Base-by-base conservation (phyloP, 2,329 filamentous ascomycete genomes). In the Xylaria polymorpha region DNA sequence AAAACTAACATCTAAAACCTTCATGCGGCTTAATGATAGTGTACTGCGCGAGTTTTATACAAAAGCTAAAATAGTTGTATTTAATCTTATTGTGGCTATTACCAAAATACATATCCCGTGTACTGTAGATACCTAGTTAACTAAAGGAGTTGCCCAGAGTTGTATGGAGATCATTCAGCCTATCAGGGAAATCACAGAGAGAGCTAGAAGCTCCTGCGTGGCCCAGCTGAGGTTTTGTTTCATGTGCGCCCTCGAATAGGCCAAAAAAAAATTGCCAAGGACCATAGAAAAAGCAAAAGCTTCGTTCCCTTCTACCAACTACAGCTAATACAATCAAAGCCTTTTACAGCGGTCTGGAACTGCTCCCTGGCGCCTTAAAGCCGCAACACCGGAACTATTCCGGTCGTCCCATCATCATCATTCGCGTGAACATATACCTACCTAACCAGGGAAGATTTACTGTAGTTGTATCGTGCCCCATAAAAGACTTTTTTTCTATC, bases 191-290 rank as follows among this genome's bases (percentile, higher is more conserved):
- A 9, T n/a, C 22, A 46, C 25, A 37, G 22, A 64, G 22, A 37
- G 22, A 12, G 35, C 39, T 9, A 39, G 44, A 61, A 41, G 20
- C 48, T 60, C 56, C 5, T 61, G 57, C 63, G 20, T 35, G 15
- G 50, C 32, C 48, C 41, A 8, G 50, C 64, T 41, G 64, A 56
- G 56, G 12, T 37, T 14, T 59, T 56, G 64, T 66, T 61, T 66
- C 57, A 61, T 61, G 57, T 39, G 15, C 29, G 51, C 51, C 20
- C 39, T 22, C 8, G 41, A 22, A 32, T 29, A 55, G 14, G 50
- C 9, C 1, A 15, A 43, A 25, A 44, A 32, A 20, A 44, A 22
- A 29, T 3, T 3, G 12, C 50, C 25, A 32, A 56, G 1, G 18
- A 41, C 22, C n/a, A 51, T n/a, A 14, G 12, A 22, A 43, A 20